Percentiles rank a stretch among this genome's conserved stretches.
These are phyloP conservation scores for Wallacemonas sp. DNA, from an alignment of 208 protist genomes.

Conservation along the genomic window DNA sequence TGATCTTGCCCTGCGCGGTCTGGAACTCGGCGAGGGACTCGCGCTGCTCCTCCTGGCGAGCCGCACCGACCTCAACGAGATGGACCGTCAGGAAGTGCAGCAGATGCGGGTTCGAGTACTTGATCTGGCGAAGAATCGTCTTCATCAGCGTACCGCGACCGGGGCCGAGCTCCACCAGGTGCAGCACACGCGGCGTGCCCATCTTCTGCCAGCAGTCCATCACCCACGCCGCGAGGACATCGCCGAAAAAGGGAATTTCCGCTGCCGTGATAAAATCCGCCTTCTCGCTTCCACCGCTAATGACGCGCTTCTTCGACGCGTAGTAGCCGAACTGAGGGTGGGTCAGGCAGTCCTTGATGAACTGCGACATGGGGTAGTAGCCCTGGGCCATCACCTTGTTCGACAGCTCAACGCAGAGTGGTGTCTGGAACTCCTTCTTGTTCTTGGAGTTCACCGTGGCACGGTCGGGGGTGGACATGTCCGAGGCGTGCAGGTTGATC, in stretches of 20 bases:
- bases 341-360: constrained; percentile 90
- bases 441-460: constrained; percentile 72
- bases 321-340: constrained; percentile 92
- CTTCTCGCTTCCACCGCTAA: constrained; percentile 67
- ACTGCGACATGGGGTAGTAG: constrained; percentile 91
- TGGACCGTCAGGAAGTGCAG: constrained; percentile 87
- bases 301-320: constrained; percentile 81
- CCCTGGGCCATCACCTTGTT: constrained; percentile 84
- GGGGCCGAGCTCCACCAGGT: constrained; percentile 89
- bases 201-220: constrained; percentile 93
- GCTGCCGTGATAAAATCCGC: constrained; percentile 92
- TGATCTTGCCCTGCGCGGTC: constrained; percentile 83
- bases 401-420: constrained; percentile 82
- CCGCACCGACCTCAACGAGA: constrained; percentile 86
- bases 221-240: constrained; percentile 88
- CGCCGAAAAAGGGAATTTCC: constrained; percentile 92
- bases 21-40: constrained; percentile 78
- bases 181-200: constrained; percentile 85
- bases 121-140: constrained; percentile 84
- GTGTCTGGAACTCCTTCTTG: constrained; percentile 88
- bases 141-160: constrained; percentile 89
- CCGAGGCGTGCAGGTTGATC: constrained; percentile 79
- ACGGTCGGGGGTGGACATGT: constrained; percentile 86
- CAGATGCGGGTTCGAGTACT: constrained; percentile 87
- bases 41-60: constrained; percentile 86